phyloP scores from a whole-genome alignment of 805 yeast species.

The Saturnispora silvae region DNA sequence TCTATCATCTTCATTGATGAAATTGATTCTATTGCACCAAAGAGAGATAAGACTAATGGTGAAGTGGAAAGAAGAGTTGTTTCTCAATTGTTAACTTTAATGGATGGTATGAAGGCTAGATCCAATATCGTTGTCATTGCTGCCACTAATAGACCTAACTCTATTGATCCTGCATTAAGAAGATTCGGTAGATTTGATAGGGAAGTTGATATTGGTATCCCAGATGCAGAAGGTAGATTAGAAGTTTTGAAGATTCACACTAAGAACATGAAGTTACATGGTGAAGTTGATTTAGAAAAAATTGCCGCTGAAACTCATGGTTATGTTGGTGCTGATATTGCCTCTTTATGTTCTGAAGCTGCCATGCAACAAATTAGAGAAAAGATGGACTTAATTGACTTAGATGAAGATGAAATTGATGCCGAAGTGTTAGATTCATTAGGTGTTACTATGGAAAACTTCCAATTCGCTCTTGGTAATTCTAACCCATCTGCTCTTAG shows the following conservation, averaged over 20 bases:
- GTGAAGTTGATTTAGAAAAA: slow-evolving; percentile 90
- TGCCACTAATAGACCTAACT: slow-evolving; percentile 85
- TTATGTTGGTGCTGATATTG: slow-evolving; percentile 98
- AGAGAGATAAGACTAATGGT: slow-evolving; percentile 99
- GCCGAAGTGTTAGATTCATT: slow-evolving; percentile 93
- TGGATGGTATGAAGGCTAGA: slow-evolving; percentile 99
- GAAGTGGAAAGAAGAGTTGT: slow-evolving; percentile 99
- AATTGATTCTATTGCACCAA: slow-evolving; percentile 97
- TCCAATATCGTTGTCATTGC: slow-evolving; percentile 97
- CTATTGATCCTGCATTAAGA: slow-evolving; percentile 77
- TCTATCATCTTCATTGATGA: slow-evolving; percentile 97
- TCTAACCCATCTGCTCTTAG: slow-evolving; percentile 98
- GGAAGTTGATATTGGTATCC: slow-evolving; percentile 83
- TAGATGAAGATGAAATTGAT: slow-evolving; percentile 93
- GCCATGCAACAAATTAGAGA: slow-evolving; percentile 99
- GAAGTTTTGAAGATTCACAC: slow-evolving; percentile 97
- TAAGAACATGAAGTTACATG: slow-evolving; percentile 94
- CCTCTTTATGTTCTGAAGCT: slow-evolving; percentile 98
- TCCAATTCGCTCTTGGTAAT: slow-evolving; percentile 93
- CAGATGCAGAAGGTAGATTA: slow-evolving; percentile 96
- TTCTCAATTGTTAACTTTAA: slow-evolving; percentile 89
- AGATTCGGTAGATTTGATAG: slow-evolving; percentile 81
- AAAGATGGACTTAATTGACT: slow-evolving; percentile 95
- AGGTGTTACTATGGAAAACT: slow-evolving; percentile 98
- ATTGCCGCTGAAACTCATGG: slow-evolving; percentile 98